Evolutionary conservation across 2,329 filamentous ascomycete species (phyloP), one percentile per base, ranked within the genome.

Genomic region (Paraphoma chrysanthemicola): DNA sequence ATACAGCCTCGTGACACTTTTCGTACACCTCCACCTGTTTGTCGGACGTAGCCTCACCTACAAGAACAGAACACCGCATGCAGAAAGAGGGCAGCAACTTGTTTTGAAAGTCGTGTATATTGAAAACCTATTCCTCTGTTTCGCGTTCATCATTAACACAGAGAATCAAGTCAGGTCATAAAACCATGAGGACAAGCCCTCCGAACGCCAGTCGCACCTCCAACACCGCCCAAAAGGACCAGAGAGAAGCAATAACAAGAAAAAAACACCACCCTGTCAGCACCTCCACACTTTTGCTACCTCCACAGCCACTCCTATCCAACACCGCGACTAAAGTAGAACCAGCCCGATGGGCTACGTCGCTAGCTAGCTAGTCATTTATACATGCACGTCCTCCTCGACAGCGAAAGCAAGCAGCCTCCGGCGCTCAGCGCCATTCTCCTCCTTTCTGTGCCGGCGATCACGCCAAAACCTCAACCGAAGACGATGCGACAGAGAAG

Each of bases 391-490:
- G 45, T 14, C 23, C 44, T 30, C 14, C 28, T 14, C 29, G 30
- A 12, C 17, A 33, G 14, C 14, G 9, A 10, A 14, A 36, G 33
- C 5, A 23, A 5, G 23, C 23, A 23, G 14, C 33, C 3, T 14
- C 33, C 3, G 41, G 51, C 44, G 67, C 67, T 48, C 67, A 69
- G 63, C 67, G 64, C 59, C 56, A 44, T 53, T 41, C 28, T 17
- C 33, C 18, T 52, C 53, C 43, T 42, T 58, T 52, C 59, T 53
- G 39, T 54, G 44, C 16, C 48, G 50, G n/a, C 48, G 50, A 6
- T 53, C 44, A 41, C 44, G 49, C 56, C 62, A 63, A 53, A 70
- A 65, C 18, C 59, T 59, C 59, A 69, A 56, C 56, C 62, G 62
- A 49, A 72, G 63, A 59, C 60, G 60, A 48, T 55, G 53, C 51